A percentile compares a stretch with the other conserved stretches of the same genome.
Conservation (phyloP, 2,329 filamentous ascomycete genomes). For the Phaeoacremonium minimum region DNA sequence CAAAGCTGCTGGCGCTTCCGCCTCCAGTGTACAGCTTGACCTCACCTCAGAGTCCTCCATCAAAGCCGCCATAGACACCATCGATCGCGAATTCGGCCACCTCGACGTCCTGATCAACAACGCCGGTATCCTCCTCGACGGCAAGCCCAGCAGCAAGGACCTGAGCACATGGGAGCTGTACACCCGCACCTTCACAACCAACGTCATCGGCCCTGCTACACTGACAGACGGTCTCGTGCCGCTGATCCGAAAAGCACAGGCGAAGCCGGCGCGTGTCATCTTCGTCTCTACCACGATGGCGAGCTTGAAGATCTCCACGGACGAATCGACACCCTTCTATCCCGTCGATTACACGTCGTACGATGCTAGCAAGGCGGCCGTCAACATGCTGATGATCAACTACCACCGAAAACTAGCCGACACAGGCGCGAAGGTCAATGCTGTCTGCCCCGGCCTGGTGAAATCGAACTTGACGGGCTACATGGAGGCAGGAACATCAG, state of each 20-base stretch:
- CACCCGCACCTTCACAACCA: slow-evolving; percentile 29
- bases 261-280: slow-evolving; percentile 25
- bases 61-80: slow-evolving; percentile 12
- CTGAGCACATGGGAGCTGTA: slow-evolving; percentile 24
- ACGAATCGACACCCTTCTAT: slow-evolving; percentile 20
- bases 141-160: neutral
- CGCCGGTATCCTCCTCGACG: slow-evolving; percentile 23
- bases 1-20: slow-evolving; percentile 13
- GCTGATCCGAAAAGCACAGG: slow-evolving; percentile 18
- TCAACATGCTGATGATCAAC: slow-evolving; percentile 33
- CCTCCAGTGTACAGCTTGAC: slow-evolving; percentile 18
- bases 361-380: slow-evolving; percentile 33
- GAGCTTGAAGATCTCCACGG: slow-evolving; percentile 20
- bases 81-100: slow-evolving; percentile 16
- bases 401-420: slow-evolving; percentile 24
- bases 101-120: slow-evolving; percentile 32
- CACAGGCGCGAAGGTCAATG: slow-evolving; percentile 25
- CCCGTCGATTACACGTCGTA: slow-evolving; percentile 26
- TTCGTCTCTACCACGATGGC: slow-evolving; percentile 32
- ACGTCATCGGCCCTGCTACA: slow-evolving; percentile 24
- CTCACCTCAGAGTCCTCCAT: slow-evolving; percentile 22
- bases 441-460: slow-evolving; percentile 30
- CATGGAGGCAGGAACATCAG: neutral
- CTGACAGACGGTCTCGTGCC: slow-evolving; percentile 22
- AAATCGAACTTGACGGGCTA: slow-evolving; percentile 18